These are phyloP conservation scores for Neurospora sp. DNA, from an alignment of 495 filamentous ascomycete species.

Conservation along the genomic window DNA sequence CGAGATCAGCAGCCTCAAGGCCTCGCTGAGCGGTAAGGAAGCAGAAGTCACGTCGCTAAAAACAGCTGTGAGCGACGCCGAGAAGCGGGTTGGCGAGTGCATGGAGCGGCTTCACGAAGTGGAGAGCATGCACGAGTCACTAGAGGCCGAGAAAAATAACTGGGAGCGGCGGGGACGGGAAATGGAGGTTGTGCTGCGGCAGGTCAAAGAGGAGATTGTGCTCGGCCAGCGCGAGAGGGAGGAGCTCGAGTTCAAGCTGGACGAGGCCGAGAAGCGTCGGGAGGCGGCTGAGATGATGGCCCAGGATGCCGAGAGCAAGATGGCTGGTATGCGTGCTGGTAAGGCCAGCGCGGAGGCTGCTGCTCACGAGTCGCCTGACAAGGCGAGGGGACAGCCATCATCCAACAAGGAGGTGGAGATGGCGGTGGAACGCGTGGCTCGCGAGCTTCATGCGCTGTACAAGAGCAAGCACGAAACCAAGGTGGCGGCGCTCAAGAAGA, in stretches of 20 bases:
- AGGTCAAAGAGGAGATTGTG: constrained; percentile 72
- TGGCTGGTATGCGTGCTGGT: constrained; percentile 53
- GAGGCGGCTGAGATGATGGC: constrained; percentile 54
- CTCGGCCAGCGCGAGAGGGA: constrained; percentile 66
- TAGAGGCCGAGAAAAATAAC: constrained; percentile 66
- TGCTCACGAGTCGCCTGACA: constrained; percentile 3
- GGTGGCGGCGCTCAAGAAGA: constrained; percentile 87
- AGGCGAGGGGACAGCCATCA: not conserved
- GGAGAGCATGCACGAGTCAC: constrained; percentile 50
- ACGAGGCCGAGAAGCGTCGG: constrained; percentile 64
- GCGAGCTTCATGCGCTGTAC: constrained; percentile 86
- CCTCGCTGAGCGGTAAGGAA: constrained; percentile 80
- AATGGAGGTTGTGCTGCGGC: constrained; percentile 68
- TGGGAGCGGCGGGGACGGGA: constrained; percentile 79
- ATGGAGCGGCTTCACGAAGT: constrained; percentile 72
- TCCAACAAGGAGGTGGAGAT: constrained; percentile 56
- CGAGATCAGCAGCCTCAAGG: constrained; percentile 81
- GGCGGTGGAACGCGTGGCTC: constrained; percentile 82
- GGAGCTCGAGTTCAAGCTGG: constrained; percentile 53
- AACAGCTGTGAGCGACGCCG: constrained; percentile 74
- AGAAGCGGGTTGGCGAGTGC: constrained; percentile 80
- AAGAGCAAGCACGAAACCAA: constrained; percentile 95
- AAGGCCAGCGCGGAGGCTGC: constrained; percentile 28
- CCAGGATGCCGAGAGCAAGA: constrained; percentile 62
- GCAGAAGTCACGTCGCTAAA: constrained; percentile 80